Evolutionary conservation across 2,329 filamentous ascomycete species (phyloP), one percentile per base, ranked within the genome.

Genomic region (Ascochyta rabiei): DNA sequence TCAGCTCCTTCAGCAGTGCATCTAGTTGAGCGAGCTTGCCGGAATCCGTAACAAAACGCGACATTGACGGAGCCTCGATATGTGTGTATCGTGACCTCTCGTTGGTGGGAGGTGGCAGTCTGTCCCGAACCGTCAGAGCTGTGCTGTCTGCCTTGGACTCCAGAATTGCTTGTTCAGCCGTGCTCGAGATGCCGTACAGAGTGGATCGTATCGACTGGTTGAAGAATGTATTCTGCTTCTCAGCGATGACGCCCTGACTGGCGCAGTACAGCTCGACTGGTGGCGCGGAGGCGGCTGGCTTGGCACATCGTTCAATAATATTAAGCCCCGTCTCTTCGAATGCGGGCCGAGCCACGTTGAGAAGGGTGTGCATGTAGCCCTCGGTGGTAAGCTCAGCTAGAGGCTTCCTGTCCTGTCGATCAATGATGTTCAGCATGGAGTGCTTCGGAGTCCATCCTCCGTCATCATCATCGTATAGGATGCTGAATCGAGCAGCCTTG

Each of bases 1-100:
- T 99, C 69, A 99, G 87, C 74, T 92, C 85, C 73, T 90, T 90
- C 13, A 99, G 83, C 16, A 99, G 82, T 62, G 90, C 83, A 73
- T 99, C 95, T 45, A 99, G 82, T 71, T 92, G 91, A 41, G 92
- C 93, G 56, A 99, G 85, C 79, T 99, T 99, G 71, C 95, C 95
- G 48, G 92, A 96, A 76, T 98, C 95, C 1, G 93, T 98, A 55
- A 99, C 95, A 71, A 99, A 99, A 64, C 93, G 91, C 44, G 87
- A 89, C 95, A 99, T 99, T 10, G 93, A 97, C 0, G 95, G 95
- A 30, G 97, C 93, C 45, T 88, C 84, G 60, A 99, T 96, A 72
- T 93, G 90, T 45, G 90, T 97, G 77, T 93, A 98, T 21, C 90
- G 86, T 62, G 87, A 85, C 80, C 91, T 93, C 70, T 89, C 85